Evolutionary conservation across 1,284 basidiomycete species (phyloP).

Genomic region (Polyporus tsugae): DNA sequence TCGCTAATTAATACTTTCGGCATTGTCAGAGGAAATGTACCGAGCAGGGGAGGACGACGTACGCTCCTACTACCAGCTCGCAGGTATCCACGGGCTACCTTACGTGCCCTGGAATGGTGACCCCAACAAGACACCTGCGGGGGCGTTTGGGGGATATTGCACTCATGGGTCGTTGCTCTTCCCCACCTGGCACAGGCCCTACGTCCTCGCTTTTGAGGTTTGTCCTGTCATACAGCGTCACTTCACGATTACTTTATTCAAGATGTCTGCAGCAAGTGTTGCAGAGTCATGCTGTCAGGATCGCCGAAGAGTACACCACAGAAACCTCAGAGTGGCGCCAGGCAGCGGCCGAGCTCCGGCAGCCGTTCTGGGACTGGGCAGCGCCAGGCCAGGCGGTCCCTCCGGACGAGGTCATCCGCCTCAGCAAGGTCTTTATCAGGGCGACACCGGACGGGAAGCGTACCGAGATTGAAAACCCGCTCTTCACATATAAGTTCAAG

Average conservation of each 20-base stretch:
- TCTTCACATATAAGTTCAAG: constrained; percentile 15
- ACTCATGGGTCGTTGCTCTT: constrained; percentile 32
- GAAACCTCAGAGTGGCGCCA: background rate
- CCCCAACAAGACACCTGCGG: background rate
- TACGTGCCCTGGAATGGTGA: constrained; percentile 15
- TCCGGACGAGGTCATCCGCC: constrained; percentile 8
- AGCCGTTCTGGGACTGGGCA: constrained; percentile 28
- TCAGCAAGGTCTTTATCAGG: background rate
- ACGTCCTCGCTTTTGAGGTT: constrained; percentile 35
- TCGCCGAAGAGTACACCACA: constrained; percentile 15
- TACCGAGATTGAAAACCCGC: constrained; percentile 10
- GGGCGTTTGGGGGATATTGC: constrained; percentile 29
- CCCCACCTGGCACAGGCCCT: constrained; percentile 37
- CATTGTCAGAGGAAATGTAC: constrained; percentile 9
- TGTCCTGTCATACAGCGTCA: too few species aligned
- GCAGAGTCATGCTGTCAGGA: constrained; percentile 12
- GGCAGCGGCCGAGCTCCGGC: constrained; percentile 12
- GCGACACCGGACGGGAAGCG: constrained; percentile 1
- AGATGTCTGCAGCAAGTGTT: constrained; percentile 18
- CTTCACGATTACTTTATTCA: background rate
- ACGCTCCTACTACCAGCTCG: constrained; percentile 13
- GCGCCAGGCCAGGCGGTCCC: background rate
- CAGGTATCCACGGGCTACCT: constrained; percentile 17
- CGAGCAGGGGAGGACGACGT: background rate
- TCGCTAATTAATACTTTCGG: background rate